These are phyloP conservation scores for Acanthamoeba royreba DNA, from an alignment of 208 protist species.

Conservation along the genomic window DNA sequence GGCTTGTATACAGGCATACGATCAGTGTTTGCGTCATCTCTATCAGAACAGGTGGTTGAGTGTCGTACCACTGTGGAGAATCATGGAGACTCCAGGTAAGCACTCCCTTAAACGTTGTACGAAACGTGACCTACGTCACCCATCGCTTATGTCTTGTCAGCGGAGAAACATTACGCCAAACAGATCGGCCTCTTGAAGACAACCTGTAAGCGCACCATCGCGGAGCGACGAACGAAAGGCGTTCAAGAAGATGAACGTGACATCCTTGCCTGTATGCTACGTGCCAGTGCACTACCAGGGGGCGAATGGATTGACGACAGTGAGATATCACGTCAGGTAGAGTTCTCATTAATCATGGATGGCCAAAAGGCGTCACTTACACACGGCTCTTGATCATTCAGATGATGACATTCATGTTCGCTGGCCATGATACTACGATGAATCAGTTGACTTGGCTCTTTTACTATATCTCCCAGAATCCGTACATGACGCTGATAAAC, in stretches of 20 bases:
- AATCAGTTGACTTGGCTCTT: not conserved
- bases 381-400: too few species aligned
- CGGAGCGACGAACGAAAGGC: not conserved
- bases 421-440: not conserved
- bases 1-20: not conserved
- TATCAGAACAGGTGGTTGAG: not conserved
- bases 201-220: not conserved
- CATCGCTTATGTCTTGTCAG: not conserved
- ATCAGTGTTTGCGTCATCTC: not conserved
- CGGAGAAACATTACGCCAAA: not conserved
- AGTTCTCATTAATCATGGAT: too few species aligned
- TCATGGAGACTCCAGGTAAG: not conserved
- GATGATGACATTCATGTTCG: slow-evolving; percentile 25
- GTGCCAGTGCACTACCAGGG: not conserved
- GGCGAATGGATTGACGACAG: not conserved
- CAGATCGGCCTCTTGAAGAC: not conserved
- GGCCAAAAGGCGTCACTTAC: too few species aligned
- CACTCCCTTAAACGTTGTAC: too few species aligned
- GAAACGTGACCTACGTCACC: too few species aligned
- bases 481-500: too few species aligned
- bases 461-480: not conserved
- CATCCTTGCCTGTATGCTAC: not conserved
- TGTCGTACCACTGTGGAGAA: not conserved
- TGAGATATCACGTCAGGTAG: not conserved
- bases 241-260: not conserved